A percentile compares a stretch with the other conserved stretches of the same genome.
Conservation (phyloP, 208 protist species). For the Leishmania turanica region DNA sequence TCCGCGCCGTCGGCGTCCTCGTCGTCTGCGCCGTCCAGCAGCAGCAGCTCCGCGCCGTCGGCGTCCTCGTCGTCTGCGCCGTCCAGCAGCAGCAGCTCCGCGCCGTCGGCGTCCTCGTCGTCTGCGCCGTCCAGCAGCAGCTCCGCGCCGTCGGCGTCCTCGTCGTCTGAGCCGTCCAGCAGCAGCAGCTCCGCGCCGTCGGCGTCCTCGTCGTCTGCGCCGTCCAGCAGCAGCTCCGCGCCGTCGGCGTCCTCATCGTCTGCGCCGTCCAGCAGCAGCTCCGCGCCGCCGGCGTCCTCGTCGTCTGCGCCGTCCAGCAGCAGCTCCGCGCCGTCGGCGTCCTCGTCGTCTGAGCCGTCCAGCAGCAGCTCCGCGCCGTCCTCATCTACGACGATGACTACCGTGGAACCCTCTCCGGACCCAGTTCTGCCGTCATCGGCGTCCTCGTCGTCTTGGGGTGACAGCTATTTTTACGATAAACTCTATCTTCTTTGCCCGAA, state of each 20-base stretch:
- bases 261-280: background rate
- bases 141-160: too few species aligned
- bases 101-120: too few species aligned
- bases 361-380: background rate
- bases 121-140: too few species aligned
- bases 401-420: background rate
- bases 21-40: background rate
- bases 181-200: background rate
- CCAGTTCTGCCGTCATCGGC: background rate
- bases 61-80: background rate
- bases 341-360: background rate
- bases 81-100: background rate
- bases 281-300: background rate
- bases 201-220: background rate
- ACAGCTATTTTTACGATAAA: background rate
- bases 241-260: background rate
- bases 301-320: too few species aligned
- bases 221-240: background rate
- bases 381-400: background rate
- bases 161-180: too few species aligned
- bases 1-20: too few species aligned
- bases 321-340: background rate
- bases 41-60: background rate
- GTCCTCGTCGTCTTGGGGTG: background rate
- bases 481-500: conserved; percentile 15